A percentile compares a stretch with the other conserved stretches of the same genome.
These are phyloP conservation scores for Trypanosoma avium DNA, from an alignment of 208 protist species.

Conservation along the genomic window DNA sequence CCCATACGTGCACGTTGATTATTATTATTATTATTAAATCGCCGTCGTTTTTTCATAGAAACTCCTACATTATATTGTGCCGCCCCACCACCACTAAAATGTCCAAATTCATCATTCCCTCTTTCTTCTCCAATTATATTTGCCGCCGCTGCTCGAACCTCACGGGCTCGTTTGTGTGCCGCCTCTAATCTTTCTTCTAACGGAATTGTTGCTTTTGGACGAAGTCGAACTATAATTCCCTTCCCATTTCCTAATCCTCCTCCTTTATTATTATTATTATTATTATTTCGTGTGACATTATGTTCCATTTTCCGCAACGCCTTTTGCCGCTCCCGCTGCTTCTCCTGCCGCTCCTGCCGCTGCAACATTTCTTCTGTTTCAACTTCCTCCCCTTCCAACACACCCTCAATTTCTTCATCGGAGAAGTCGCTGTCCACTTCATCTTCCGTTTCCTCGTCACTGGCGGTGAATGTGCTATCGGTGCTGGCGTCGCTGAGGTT, in stretches of 20 bases:
- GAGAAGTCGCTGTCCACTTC: slow-evolving; percentile 79
- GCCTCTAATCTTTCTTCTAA: slow-evolving; percentile 40
- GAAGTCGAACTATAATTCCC: slow-evolving; percentile 28
- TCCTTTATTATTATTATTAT: slow-evolving; percentile 4
- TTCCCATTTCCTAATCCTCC: slow-evolving; percentile 1
- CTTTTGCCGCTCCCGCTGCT: slow-evolving; percentile 27
- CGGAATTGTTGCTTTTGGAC: slow-evolving; percentile 56
- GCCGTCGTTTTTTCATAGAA: slow-evolving; percentile 3
- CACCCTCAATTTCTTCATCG: slow-evolving; percentile 53
- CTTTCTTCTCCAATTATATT: background rate
- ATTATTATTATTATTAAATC: background rate
- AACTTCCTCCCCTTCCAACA: slow-evolving; percentile 26
- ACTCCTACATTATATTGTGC: slow-evolving; percentile 2
- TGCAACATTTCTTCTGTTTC: slow-evolving; percentile 59
- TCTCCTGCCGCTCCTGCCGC: slow-evolving; percentile 50
- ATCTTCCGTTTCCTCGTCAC: slow-evolving; percentile 60
- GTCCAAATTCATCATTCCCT: background rate
- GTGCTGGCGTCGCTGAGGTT: slow-evolving; percentile 43
- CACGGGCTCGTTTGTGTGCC: slow-evolving; percentile 42
- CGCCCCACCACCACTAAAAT: background rate
- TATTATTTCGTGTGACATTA: background rate
- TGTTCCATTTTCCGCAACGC: slow-evolving; percentile 24
- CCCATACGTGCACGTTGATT: background rate
- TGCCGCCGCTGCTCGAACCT: slow-evolving; percentile 20
- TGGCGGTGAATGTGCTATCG: slow-evolving; percentile 67